Conservation (phyloP, 345 rosid species). For the Lepidium aucheri region DNA sequence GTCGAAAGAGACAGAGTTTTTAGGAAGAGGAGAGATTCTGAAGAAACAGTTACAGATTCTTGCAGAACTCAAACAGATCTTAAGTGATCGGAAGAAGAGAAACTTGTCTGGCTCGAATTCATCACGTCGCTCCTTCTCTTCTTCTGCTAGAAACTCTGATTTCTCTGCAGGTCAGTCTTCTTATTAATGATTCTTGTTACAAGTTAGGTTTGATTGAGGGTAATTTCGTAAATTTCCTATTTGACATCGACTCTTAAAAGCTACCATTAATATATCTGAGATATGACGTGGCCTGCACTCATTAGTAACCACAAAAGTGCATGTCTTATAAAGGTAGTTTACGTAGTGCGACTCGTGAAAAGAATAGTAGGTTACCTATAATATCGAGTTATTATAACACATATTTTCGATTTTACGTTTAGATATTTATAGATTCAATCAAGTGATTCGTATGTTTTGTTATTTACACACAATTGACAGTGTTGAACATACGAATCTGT, state of each 20-base stretch:
- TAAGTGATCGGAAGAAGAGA: constrained; percentile 45
- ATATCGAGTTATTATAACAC: background rate
- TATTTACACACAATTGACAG: background rate
- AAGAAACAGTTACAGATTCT: constrained; percentile 65
- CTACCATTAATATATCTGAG: constrained; percentile 12
- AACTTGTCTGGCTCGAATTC: constrained; percentile 22
- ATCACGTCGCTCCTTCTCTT: constrained; percentile 35
- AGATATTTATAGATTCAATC: background rate
- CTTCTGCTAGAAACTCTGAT: constrained; percentile 48
- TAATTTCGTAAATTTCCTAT: background rate
- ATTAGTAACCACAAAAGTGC: constrained; percentile 20
- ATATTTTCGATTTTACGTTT: background rate
- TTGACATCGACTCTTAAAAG: constrained; percentile 22
- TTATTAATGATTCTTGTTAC: background rate
- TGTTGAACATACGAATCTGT: constrained; percentile 3
- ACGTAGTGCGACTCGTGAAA: constrained; percentile 26
- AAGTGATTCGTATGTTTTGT: background rate
- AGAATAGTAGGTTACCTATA: constrained; percentile 3
- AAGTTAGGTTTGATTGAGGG: constrained; percentile 20
- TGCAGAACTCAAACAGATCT: constrained; percentile 49
- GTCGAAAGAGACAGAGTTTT: constrained; percentile 61
- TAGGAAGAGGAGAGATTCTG: constrained; percentile 71
- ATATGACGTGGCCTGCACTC: constrained; percentile 21
- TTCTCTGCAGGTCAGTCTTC: constrained; percentile 46
- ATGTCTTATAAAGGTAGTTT: constrained; percentile 10